These are phyloP conservation scores for Phyllosticta citribraziliensis DNA, from an alignment of 2,329 filamentous ascomycete species.

Conservation along the genomic window DNA sequence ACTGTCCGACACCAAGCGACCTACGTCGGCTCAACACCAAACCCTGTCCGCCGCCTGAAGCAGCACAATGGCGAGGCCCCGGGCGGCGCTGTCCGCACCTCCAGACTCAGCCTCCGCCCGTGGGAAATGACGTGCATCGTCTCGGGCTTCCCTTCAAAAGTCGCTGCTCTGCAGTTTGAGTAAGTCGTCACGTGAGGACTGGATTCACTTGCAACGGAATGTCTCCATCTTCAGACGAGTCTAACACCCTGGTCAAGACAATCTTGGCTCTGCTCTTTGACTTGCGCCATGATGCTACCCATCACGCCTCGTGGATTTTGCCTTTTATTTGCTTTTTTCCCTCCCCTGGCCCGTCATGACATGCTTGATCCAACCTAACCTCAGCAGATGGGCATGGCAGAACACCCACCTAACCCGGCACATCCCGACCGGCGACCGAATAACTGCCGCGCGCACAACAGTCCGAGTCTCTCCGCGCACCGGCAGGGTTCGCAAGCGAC, in stretches of 20 bases:
- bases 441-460: slow-evolving; percentile 12
- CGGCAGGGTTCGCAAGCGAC: slow-evolving; percentile 36
- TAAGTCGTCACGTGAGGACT: slow-evolving; percentile 36
- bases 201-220: neutral
- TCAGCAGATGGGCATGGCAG: slow-evolving; percentile 80
- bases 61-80: slow-evolving; percentile 83
- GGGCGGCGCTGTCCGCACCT: slow-evolving; percentile 74
- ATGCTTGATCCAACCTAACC: neutral
- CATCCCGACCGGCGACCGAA: slow-evolving; percentile 40
- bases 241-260: neutral
- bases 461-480: slow-evolving; percentile 26
- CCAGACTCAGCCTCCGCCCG: slow-evolving; percentile 57
- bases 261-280: neutral
- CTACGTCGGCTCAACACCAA: slow-evolving; percentile 88
- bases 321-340: neutral
- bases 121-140: slow-evolving; percentile 77
- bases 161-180: slow-evolving; percentile 91
- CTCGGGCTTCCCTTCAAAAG: slow-evolving; percentile 76
- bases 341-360: no score
- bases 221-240: neutral
- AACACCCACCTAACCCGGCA: slow-evolving; percentile 75
- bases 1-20: slow-evolving; percentile 55
- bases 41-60: slow-evolving; percentile 71
- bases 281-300: neutral
- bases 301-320: neutral